These are phyloP conservation scores for Cucurbita maxima DNA, from an alignment of 306 rosid species.

Conservation along the genomic window DNA sequence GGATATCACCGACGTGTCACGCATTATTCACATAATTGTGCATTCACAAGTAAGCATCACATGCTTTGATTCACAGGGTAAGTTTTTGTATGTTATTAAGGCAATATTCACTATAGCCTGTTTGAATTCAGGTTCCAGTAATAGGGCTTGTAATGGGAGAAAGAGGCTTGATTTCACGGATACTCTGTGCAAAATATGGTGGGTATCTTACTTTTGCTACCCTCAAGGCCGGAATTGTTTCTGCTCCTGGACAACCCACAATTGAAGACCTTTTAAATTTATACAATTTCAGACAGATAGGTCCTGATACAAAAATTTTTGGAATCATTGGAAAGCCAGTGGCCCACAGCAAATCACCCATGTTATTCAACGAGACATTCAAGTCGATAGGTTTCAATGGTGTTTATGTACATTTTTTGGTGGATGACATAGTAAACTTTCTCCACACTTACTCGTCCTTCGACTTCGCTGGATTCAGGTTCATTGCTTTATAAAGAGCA, in stretches of 20 bases:
- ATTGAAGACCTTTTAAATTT: conserved; percentile 38
- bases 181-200: conserved; percentile 53
- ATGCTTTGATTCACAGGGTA: background rate
- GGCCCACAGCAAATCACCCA: conserved; percentile 48
- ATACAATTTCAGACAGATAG: conserved; percentile 51
- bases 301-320: conserved; percentile 43
- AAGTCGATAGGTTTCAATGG: conserved; percentile 43
- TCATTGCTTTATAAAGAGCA: background rate
- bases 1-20: conserved; percentile 50
- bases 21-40: conserved; percentile 33
- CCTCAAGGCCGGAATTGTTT: conserved; percentile 25
- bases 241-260: conserved; percentile 58
- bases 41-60: conserved; percentile 36
- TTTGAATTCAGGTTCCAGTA: conserved; percentile 6
- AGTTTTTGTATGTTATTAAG: background rate
- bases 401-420: conserved; percentile 49
- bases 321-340: conserved; percentile 66
- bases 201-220: conserved; percentile 54
- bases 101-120: background rate
- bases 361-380: conserved; percentile 51
- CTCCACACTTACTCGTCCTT: conserved; percentile 39
- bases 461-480: conserved; percentile 65
- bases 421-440: conserved; percentile 36
- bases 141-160: conserved; percentile 51
- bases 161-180: conserved; percentile 43